Percentiles rank a stretch among this genome's conserved stretches.
Conservation (phyloP, 2,329 filamentous ascomycete species). For the Aspergillus niger region DNA sequence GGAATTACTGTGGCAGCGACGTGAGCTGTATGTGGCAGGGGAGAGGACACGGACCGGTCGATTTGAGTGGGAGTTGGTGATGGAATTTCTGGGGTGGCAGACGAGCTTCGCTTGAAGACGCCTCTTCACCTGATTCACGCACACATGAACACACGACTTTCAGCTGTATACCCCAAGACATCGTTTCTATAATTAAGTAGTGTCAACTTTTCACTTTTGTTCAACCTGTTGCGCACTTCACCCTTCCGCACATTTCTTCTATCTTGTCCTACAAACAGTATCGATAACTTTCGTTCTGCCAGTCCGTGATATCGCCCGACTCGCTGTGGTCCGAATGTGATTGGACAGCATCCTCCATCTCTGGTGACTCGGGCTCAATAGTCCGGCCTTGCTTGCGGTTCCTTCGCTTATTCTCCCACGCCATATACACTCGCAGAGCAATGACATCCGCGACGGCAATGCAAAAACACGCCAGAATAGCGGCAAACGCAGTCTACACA, state of each 20-base stretch:
- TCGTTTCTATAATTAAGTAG: background rate
- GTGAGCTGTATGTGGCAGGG: background rate
- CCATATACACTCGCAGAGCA: background rate
- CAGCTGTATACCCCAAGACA: background rate
- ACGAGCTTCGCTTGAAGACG: conserved; percentile 2
- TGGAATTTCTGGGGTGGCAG: conserved; percentile 10
- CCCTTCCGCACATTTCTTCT: background rate
- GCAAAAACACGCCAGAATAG: conserved; percentile 10
- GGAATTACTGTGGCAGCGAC: conserved; percentile 1
- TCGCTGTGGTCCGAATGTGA: background rate
- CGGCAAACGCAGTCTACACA: conserved; percentile 6
- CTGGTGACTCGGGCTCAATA: conserved; percentile 10
- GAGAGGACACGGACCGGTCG: background rate
- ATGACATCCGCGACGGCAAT: conserved; percentile 6
- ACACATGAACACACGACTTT: background rate
- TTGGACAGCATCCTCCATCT: background rate
- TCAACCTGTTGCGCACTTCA: too few relatives aligned
- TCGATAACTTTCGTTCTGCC: conserved; percentile 12
- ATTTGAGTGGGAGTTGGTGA: conserved; percentile 5
- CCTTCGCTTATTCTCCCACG: conserved; percentile 10
- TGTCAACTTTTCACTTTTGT: background rate
- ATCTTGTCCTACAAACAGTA: conserved; percentile 8
- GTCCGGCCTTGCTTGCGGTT: conserved; percentile 9
- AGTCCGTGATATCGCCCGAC: conserved; percentile 10
- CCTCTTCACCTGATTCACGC: background rate